Evolutionary conservation across 345 rosid genomes (phyloP).

Genomic region (Rhizophora apiculata): DNA sequence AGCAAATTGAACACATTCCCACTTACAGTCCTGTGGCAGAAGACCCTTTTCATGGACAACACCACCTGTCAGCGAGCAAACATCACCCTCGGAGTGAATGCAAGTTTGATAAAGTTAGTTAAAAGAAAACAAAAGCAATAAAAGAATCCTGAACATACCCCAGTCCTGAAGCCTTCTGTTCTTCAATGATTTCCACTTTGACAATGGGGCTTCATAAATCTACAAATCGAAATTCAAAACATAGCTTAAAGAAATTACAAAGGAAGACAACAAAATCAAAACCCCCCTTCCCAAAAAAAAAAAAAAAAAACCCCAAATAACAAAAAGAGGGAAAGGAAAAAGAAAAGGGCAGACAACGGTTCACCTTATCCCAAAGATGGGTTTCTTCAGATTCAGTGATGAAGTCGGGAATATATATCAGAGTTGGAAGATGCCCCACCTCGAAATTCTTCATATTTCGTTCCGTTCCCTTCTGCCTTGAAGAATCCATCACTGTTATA

Average conservation of each 20-base stretch:
- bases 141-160: conserved; percentile 42
- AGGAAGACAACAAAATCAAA: too few species aligned
- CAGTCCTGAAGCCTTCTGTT: conserved; percentile 88
- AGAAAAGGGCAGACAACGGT: background rate
- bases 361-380: conserved; percentile 54
- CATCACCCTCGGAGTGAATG: background rate
- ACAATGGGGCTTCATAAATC: conserved; percentile 65
- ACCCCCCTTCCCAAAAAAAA: too few species aligned
- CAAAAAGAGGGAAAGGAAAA: too few species aligned
- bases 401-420: conserved; percentile 63
- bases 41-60: conserved; percentile 96
- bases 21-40: conserved; percentile 83
- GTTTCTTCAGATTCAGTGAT: conserved; percentile 53
- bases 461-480: conserved; percentile 14
- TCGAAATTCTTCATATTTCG: conserved; percentile 35
- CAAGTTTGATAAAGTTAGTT: background rate
- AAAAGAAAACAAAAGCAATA: background rate
- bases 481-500: too few species aligned
- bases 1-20: background rate
- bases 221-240: conserved; percentile 8
- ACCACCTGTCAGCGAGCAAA: conserved; percentile 61
- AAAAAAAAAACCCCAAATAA: too few species aligned
- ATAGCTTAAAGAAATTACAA: background rate
- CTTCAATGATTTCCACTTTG: conserved; percentile 85
- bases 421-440: conserved; percentile 64